These are phyloP conservation scores for Ensete glaucum DNA, from an alignment of 176 grass and related monocot species.

Conservation along the genomic window DNA sequence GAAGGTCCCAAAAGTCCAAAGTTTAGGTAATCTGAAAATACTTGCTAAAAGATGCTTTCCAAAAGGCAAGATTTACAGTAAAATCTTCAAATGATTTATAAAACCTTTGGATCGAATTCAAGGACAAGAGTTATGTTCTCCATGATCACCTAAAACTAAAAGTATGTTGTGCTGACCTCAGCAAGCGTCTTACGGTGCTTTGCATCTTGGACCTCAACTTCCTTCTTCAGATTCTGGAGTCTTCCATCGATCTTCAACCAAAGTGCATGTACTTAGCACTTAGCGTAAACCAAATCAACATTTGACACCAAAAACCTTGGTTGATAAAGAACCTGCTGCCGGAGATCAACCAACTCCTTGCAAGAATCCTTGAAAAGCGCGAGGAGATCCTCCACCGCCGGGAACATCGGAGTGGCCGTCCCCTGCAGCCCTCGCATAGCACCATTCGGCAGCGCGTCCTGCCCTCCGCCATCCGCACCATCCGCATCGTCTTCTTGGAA, in stretches of 20 bases:
- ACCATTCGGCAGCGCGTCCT: constrained; percentile 21
- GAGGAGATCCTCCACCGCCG: constrained; percentile 81
- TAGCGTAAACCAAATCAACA: neutral
- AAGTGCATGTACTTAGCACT: constrained; percentile 5
- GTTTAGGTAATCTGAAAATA: neutral
- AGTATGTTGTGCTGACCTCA: constrained; percentile 42
- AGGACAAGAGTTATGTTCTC: neutral
- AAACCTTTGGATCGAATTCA: neutral
- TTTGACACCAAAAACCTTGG: neutral
- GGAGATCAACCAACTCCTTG: constrained; percentile 95
- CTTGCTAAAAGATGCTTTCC: neutral
- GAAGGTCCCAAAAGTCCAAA: neutral
- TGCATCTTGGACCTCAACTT: constrained; percentile 67
- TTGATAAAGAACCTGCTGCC: constrained; percentile 52
- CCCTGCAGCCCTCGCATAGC: constrained; percentile 18
- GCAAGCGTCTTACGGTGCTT: constrained; percentile 90
- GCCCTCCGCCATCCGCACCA: constrained; percentile 23
- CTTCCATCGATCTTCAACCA: constrained; percentile 69
- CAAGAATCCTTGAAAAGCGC: constrained; percentile 93
- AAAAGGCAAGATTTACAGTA: neutral
- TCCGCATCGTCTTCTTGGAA: constrained; percentile 47
- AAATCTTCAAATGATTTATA: too few relatives aligned
- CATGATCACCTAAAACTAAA: neutral
- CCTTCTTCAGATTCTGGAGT: constrained; percentile 92
- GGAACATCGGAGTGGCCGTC: constrained; percentile 53